Base-by-base conservation (phyloP, 345 rosid species). In the Gossypium thurberi region DNA sequence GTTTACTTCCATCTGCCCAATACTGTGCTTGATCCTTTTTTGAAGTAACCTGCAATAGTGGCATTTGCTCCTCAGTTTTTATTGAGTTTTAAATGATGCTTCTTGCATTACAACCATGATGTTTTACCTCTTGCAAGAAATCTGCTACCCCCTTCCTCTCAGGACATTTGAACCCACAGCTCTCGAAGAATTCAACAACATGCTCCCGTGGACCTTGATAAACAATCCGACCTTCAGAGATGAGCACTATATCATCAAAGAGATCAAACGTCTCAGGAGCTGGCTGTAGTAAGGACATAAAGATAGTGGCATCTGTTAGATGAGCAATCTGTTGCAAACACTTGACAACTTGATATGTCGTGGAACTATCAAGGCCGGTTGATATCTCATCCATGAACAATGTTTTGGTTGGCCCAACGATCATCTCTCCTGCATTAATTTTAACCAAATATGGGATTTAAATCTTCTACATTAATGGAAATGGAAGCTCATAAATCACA, bases 351-450 rank as follows among this genome's bases (percentile, higher is more conserved):
- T 92, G 99, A 64, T 64, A 90, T 7, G 98, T 86, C 8, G 97
- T 94, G 72, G 98, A 92, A 83, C 98, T 92, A 75, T 94, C 98
- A 53, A 92, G 78, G 63, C 96, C 98, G 1, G 97, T 94, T 8
- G 98, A 92, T 84, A 92, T 94, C 81, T 92, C 98, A 72, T 94
- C 98, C 98, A 94, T 94, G 76, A 86, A 90, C 72, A 94, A 44
- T 44, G 96, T 85, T 73, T 92, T 94, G 20, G 97, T 87, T 28
- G 98, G 98, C 18, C 98, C 94, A 26, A 94, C 98, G 18, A 90
- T 88, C 98, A 92, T 94, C 82, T 94, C 98, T 28, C 97, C 97
- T 91, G 82, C 47, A 50, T 43, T 42, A 20, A 48, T 70, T 61
- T 44, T 44, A 10, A 15, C 18, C 51, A 26, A 25, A 48, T 10